Evolutionary conservation across 2,329 filamentous ascomycete species (phyloP).

Genomic region (Cladosporium cucumerinum): DNA sequence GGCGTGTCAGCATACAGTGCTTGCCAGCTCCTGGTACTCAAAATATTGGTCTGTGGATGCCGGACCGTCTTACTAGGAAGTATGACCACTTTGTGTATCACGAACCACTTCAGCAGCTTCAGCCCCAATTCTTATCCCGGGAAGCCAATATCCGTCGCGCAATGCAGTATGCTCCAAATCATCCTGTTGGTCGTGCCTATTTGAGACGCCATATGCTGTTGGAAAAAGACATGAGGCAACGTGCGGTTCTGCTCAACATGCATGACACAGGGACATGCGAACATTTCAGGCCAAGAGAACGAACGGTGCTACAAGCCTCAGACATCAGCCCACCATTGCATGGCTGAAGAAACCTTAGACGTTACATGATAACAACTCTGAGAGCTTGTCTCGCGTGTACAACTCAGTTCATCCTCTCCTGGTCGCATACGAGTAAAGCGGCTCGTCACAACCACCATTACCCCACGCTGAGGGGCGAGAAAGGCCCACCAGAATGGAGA

Average conservation of each 20-base stretch:
- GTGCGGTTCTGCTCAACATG: background rate
- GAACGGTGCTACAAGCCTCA: background rate
- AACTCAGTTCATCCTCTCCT: background rate
- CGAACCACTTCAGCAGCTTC: background rate
- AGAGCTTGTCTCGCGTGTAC: background rate
- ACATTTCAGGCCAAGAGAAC: background rate
- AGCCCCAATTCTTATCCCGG: background rate
- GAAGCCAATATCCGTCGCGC: background rate
- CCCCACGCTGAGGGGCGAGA: background rate
- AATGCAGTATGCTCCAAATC: background rate
- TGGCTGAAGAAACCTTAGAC: background rate
- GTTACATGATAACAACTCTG: background rate
- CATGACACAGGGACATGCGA: background rate
- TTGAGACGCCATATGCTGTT: background rate
- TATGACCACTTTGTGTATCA: background rate
- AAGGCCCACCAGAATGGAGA: background rate
- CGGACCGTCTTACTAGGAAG: background rate
- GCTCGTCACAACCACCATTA: background rate
- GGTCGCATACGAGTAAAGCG: background rate
- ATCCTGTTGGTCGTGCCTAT: background rate
- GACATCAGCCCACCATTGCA: background rate
- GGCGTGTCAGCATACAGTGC: background rate
- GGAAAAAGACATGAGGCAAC: background rate
- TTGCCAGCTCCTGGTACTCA: background rate
- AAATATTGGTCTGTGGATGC: background rate